A percentile compares a stretch with the other conserved stretches of the same genome.
Evolutionary conservation across 768 basidiomycete genomes (phyloP).

Genomic region (Antrodiella citrinella): DNA sequence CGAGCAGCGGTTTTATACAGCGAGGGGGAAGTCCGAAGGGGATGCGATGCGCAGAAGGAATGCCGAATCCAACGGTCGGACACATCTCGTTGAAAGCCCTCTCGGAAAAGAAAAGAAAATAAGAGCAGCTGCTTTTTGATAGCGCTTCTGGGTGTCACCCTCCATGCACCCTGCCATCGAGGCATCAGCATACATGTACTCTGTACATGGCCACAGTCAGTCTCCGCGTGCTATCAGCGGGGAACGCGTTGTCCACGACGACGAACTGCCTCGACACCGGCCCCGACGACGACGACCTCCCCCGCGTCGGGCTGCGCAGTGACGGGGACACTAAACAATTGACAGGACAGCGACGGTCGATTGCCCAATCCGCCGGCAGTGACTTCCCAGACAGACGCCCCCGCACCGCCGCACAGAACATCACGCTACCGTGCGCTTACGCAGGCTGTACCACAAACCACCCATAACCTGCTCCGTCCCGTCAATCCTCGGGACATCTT

Average conservation of each 20-base stretch:
- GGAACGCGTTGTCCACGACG: too few relatives aligned
- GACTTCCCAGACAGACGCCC: too few relatives aligned
- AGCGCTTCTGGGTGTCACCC: not conserved
- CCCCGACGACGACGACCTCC: too few relatives aligned
- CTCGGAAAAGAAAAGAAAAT: not conserved
- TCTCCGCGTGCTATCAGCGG: too few relatives aligned
- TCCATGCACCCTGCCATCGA: not conserved
- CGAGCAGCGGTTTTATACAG: conserved; percentile 18
- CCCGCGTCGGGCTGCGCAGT: too few relatives aligned
- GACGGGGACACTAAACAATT: too few relatives aligned
- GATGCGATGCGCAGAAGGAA: not conserved
- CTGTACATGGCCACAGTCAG: too few relatives aligned
- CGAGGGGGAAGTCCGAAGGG: not conserved
- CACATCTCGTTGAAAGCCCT: too few relatives aligned
- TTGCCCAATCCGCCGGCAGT: not conserved
- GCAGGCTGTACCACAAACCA: not conserved
- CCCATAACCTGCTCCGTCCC: not conserved
- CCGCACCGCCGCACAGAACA: not conserved
- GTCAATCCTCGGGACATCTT: not conserved
- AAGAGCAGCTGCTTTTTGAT: not conserved
- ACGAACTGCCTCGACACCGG: too few relatives aligned
- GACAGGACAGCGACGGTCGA: not conserved
- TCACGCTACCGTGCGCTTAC: not conserved
- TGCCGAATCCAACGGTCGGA: not conserved
- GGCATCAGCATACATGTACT: too few relatives aligned